These are phyloP conservation scores for Blastobotrys attinorum DNA, from an alignment of 805 yeast species.

Conservation along the genomic window DNA sequence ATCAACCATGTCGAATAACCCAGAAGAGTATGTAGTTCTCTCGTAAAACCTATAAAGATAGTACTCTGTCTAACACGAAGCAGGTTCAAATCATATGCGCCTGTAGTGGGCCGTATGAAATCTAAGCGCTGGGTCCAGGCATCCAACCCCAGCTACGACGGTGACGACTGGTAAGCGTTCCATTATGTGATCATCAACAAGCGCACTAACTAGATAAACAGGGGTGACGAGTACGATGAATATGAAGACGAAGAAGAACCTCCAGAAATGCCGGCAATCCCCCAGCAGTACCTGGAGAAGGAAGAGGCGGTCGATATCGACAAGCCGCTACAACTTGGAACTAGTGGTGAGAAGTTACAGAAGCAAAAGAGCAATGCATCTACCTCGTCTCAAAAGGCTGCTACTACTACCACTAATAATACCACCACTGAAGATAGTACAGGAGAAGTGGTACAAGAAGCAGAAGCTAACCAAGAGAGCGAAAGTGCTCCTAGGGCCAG, in stretches of 20 bases:
- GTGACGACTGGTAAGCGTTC: slow-evolving; percentile 28
- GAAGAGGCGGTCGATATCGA: slow-evolving; percentile 4
- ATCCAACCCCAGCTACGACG: slow-evolving; percentile 29
- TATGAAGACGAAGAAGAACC: slow-evolving; percentile 18
- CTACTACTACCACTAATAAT: not conserved
- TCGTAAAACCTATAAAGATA: no score
- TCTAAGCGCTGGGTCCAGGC: slow-evolving; percentile 31
- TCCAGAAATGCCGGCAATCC: slow-evolving; percentile 20
- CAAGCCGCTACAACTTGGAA: slow-evolving; percentile 7
- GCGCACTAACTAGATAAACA: slow-evolving; percentile 5
- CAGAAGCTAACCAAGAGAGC: slow-evolving; percentile 2
- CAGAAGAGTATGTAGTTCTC: not conserved
- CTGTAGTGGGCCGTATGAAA: slow-evolving; percentile 24
- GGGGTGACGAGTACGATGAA: slow-evolving; percentile 23
- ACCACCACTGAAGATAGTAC: not conserved
- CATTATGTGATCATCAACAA: no score
- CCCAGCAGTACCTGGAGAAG: slow-evolving; percentile 5
- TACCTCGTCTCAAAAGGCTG: not conserved
- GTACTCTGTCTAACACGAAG: not conserved
- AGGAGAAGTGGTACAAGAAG: slow-evolving; percentile 2
- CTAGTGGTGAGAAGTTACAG: slow-evolving; percentile 3
- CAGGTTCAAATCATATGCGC: slow-evolving; percentile 20
- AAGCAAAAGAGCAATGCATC: slow-evolving; percentile 1
- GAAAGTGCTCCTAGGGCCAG: no score
- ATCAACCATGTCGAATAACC: no score